Evolutionary conservation across 441 rosid genomes (phyloP).

Genomic region (Capsella rubella): DNA sequence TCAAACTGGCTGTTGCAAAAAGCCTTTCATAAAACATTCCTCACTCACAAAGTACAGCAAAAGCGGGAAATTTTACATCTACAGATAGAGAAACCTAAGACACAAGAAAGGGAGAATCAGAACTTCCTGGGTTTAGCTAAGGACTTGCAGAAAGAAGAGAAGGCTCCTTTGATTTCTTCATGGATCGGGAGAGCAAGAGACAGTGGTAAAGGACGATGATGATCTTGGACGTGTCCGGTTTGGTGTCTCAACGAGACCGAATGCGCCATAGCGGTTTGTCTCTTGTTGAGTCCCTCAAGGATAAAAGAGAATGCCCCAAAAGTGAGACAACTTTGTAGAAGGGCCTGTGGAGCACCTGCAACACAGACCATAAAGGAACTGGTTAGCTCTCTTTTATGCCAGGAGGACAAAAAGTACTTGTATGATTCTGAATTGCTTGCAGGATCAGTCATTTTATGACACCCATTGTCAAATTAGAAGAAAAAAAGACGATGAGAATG

Average conservation of each 20-base stretch:
- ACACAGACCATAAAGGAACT: not conserved
- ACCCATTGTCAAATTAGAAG: not conserved
- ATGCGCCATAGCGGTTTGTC: slow-evolving; percentile 82
- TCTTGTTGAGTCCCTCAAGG: slow-evolving; percentile 79
- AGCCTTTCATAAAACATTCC: slow-evolving; percentile 22
- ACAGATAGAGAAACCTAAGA: slow-evolving; percentile 24
- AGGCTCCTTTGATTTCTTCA: slow-evolving; percentile 71
- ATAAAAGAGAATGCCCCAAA: slow-evolving; percentile 89
- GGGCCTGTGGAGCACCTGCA: slow-evolving; percentile 86
- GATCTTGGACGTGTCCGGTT: slow-evolving; percentile 20
- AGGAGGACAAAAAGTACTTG: too few relatives aligned
- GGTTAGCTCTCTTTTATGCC: not conserved
- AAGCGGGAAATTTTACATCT: slow-evolving; percentile 35
- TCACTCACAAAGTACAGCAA: slow-evolving; percentile 21
- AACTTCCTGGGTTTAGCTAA: slow-evolving; percentile 53
- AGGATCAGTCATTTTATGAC: too few relatives aligned
- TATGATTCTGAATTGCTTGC: too few relatives aligned
- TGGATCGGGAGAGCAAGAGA: slow-evolving; percentile 70
- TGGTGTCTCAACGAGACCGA: slow-evolving; percentile 50
- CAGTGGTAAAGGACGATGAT: slow-evolving; percentile 36
- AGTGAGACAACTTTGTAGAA: slow-evolving; percentile 80
- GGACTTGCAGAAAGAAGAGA: slow-evolving; percentile 74
- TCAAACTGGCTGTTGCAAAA: slow-evolving; percentile 11
- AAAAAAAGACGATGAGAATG: not conserved
- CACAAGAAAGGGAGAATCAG: slow-evolving; percentile 31